phyloP scores from a whole-genome alignment of 2,329 filamentous ascomycete genomes.

The Leptoxyphium fumago region DNA sequence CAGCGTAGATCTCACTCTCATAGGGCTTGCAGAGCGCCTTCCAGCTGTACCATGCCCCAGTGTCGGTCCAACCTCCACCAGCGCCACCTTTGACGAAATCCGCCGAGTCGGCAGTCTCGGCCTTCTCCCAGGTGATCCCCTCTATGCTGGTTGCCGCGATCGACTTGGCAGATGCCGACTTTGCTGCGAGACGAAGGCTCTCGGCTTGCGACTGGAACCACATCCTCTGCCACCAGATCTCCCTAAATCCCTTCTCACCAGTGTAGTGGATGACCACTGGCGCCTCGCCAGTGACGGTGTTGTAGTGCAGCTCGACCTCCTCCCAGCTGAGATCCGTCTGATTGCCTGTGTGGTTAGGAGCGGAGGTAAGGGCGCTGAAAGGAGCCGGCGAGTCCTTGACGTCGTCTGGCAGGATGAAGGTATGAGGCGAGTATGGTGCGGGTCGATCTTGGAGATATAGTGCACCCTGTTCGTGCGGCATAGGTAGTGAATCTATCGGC shows the following conservation, averaged over 20 bases:
- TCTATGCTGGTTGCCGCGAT: conserved; percentile 10
- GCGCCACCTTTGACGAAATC: conserved; percentile 8
- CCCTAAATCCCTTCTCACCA: conserved; percentile 15
- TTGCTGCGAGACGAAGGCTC: conserved; percentile 9
- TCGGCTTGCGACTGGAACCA: conserved; percentile 17
- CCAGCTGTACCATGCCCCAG: conserved; percentile 16
- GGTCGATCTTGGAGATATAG: not conserved
- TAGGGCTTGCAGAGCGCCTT: conserved; percentile 10
- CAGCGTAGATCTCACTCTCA: conserved; percentile 9
- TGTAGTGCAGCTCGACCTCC: conserved; percentile 13
- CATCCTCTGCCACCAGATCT: conserved; percentile 17
- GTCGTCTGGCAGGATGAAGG: conserved; percentile 1
- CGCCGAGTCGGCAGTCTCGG: conserved; percentile 9
- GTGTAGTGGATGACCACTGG: conserved; percentile 16
- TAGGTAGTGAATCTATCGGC: conserved; percentile 17
- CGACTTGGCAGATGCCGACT: conserved; percentile 3
- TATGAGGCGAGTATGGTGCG: not conserved
- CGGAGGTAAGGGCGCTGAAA: conserved; percentile 1
- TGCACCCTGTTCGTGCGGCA: conserved; percentile 2
- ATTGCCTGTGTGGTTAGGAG: not conserved
- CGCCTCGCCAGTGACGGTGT: conserved; percentile 13
- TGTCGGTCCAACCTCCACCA: conserved; percentile 16
- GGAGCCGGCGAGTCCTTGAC: conserved; percentile 1
- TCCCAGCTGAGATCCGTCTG: conserved; percentile 6
- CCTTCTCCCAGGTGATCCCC: conserved; percentile 14